Conservation (phyloP, 805 yeast species). For the Metschnikowia sp. region DNA sequence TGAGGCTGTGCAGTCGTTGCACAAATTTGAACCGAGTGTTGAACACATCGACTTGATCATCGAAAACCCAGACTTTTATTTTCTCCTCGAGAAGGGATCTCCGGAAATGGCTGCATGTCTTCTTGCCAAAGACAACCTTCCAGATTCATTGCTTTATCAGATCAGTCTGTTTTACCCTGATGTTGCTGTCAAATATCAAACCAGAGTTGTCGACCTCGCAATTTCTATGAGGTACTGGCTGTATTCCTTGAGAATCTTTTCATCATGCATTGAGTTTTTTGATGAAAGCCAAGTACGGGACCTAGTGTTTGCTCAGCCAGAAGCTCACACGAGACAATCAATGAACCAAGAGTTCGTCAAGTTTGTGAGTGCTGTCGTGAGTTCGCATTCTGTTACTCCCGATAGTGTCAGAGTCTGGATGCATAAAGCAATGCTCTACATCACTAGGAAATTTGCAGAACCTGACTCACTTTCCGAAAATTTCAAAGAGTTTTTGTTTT, state of each 20-base stretch:
- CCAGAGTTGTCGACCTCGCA: conserved; percentile 14
- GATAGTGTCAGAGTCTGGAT: conserved; percentile 46
- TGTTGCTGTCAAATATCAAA: conserved; percentile 9
- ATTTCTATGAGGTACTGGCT: conserved; percentile 17
- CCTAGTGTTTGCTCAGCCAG: conserved; percentile 21
- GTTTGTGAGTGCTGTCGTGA: conserved; percentile 20
- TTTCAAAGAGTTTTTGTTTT: conserved; percentile 29
- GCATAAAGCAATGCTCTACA: conserved; percentile 52
- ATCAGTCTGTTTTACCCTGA: conserved; percentile 12
- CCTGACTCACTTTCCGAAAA: conserved; percentile 23
- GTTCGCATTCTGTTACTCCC: conserved; percentile 14
- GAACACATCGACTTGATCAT: conserved; percentile 8
- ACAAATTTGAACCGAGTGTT: not conserved
- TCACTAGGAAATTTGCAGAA: conserved; percentile 65
- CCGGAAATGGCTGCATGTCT: conserved; percentile 3
- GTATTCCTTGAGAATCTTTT: conserved; percentile 19
- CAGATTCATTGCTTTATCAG: conserved; percentile 15
- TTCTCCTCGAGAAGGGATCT: conserved; percentile 9
- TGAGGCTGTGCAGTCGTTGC: conserved; percentile 8
- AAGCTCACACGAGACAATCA: conserved; percentile 26
- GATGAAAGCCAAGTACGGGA: conserved; percentile 14
- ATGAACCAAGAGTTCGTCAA: conserved; percentile 25
- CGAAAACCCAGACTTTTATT: conserved; percentile 5
- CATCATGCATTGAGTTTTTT: conserved; percentile 8
- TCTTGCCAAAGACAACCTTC: not conserved